Base-by-base conservation (phyloP, 805 yeast genomes). In the Ogataea philodendri region DNA sequence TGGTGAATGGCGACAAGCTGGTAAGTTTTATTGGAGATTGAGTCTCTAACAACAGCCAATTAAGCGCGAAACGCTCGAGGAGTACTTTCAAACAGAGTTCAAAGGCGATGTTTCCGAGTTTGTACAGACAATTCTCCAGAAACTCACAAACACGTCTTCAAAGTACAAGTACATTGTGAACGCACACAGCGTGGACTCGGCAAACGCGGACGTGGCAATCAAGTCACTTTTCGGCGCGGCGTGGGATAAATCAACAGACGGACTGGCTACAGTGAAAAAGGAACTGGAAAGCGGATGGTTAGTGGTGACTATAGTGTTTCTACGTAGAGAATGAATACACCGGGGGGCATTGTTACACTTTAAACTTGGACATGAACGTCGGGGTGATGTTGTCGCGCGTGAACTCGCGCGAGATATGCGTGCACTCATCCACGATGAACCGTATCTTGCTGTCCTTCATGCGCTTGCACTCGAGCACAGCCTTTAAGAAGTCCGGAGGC, bases 401-500 rank as follows among this genome's bases (percentile, higher is more conserved):
- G 37, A 44, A 47, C 10, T 29, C 30, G 9, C 33, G 26, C 20
- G 51, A 41, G 13, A 39, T 35, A 32, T 38, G 41, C 22, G 42
- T 33, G 37, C 56, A 49, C 35, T 58, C 63, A 15, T 44, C 54
- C 21, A 53, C 30, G n/a, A 58, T 30, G 13, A 49, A 44, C 30
- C 49, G 46, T 28, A 43, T 33, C 30, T 46, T 51, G 7, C 53
- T 48, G 18, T 50, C 54, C 15, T 54, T 48, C 28, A 45, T 15
- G 30, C 74, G 51, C 64, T 74, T 49, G 71, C 64, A 50, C 66
- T 72, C 45, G 35, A 88, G 67, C 26, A 87, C 71, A 9, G 79
- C 78, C 28, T 73, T 74, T 26, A 89, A 69, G 51, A 87, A 74
- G 32, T 75, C 81, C 6, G 81, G 62, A 0, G 95, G 88, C 39